Conservation (phyloP, 192 early-diverging fungal genomes). For the Backusella mclennaniae region DNA sequence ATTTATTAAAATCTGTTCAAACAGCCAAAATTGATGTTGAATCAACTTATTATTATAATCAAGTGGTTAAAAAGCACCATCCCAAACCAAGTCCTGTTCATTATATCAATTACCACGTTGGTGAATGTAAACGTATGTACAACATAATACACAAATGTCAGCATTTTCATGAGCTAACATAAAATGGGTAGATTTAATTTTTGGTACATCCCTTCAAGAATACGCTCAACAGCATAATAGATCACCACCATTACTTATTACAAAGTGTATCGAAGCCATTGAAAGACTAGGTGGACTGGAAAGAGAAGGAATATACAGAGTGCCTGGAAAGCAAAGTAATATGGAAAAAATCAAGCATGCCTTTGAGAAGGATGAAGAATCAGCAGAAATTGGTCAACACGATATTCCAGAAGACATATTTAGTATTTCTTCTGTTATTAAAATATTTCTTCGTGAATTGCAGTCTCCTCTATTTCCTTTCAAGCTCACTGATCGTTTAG, state of each 20-base stretch:
- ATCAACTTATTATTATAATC: neutral
- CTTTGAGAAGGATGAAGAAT: slow-evolving; percentile 38
- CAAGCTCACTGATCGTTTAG: slow-evolving; percentile 46
- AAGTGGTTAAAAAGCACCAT: neutral
- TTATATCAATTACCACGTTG: slow-evolving; percentile 28
- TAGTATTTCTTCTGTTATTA: slow-evolving; percentile 59
- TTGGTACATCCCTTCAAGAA: slow-evolving; percentile 34
- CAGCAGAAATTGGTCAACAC: slow-evolving; percentile 17
- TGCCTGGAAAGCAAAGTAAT: slow-evolving; percentile 34
- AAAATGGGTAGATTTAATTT: slow-evolving; percentile 31
- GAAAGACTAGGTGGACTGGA: slow-evolving; percentile 33
- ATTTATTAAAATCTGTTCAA: neutral
- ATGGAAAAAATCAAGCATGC: slow-evolving; percentile 31
- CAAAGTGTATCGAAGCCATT: slow-evolving; percentile 34
- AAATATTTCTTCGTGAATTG: slow-evolving; percentile 64
- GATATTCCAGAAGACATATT: slow-evolving; percentile 51
- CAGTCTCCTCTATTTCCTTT: slow-evolving; percentile 62
- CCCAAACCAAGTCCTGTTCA: slow-evolving; percentile 10
- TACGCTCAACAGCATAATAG: slow-evolving; percentile 27
- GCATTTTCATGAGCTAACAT: neutral
- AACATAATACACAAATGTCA: neutral
- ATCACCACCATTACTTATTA: slow-evolving; percentile 31
- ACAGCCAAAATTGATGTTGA: neutral
- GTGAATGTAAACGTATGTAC: slow-evolving; percentile 31
- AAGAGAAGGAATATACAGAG: slow-evolving; percentile 39